Conservation (phyloP, 2,329 filamentous ascomycete species). For the Mollisiaceae sp. region DNA sequence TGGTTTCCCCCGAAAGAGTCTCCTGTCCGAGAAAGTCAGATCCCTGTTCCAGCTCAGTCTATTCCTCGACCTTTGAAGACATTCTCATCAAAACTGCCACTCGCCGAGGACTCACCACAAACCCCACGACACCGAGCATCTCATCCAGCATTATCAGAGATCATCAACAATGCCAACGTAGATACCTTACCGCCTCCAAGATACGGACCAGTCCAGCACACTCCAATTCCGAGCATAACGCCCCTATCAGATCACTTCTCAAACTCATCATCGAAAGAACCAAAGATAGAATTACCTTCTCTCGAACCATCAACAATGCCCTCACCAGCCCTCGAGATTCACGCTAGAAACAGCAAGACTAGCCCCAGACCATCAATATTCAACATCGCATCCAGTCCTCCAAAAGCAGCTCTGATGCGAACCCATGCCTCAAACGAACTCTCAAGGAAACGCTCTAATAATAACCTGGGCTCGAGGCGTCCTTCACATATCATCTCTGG, state of each 20-base stretch:
- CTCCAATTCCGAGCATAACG: conserved; percentile 21
- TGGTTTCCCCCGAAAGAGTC: conserved; percentile 10
- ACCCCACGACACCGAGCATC: conserved; percentile 26
- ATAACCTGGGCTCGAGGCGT: conserved; percentile 19
- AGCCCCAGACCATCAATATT: conserved; percentile 40
- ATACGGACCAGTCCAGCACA: conserved; percentile 35
- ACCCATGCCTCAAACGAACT: conserved; percentile 27
- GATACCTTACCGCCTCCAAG: conserved; percentile 32
- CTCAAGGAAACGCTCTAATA: conserved; percentile 25
- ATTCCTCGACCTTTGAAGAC: conserved; percentile 32
- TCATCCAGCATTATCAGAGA: conserved; percentile 38
- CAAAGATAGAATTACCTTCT: conserved; percentile 26
- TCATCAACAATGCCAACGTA: conserved; percentile 33
- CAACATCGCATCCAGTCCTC: conserved; percentile 40
- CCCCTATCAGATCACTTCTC: conserved; percentile 32
- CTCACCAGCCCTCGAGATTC: conserved; percentile 22
- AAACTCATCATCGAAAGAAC: conserved; percentile 29
- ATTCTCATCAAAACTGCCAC: conserved; percentile 19
- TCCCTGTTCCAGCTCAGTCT: conserved; percentile 30
- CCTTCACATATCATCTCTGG: conserved; percentile 18
- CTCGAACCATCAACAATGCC: conserved; percentile 29
- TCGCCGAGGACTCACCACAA: conserved; percentile 23
- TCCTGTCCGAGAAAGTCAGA: conserved; percentile 29
- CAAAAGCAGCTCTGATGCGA: conserved; percentile 32
- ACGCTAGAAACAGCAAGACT: conserved; percentile 28